A percentile compares a stretch with the other conserved stretches of the same genome.
Evolutionary conservation across 345 rosid species (phyloP).

Genomic region (Eucalyptus brandiana): DNA sequence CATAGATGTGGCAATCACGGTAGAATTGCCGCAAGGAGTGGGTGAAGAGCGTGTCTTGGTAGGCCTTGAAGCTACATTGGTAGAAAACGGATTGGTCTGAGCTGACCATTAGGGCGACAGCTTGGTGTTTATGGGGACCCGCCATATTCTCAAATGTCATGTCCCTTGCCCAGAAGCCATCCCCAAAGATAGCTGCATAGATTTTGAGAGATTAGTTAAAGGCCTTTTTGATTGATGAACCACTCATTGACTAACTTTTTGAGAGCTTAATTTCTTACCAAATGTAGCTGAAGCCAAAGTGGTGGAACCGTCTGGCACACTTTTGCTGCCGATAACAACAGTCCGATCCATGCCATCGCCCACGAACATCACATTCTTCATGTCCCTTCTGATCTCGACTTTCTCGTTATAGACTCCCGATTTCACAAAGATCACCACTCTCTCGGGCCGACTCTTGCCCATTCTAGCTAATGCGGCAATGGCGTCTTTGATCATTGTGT

Average conservation of each 20-base stretch:
- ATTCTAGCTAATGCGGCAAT: conserved; percentile 22
- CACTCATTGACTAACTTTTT: neutral
- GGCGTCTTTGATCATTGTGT: conserved; percentile 26
- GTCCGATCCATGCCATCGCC: conserved; percentile 81
- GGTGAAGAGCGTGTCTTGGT: conserved; percentile 26
- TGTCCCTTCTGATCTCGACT: conserved; percentile 27
- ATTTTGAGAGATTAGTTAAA: neutral
- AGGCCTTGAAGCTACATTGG: conserved; percentile 43
- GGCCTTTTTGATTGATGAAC: neutral
- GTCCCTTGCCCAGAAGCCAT: conserved; percentile 80
- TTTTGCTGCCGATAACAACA: conserved; percentile 31
- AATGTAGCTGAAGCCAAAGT: conserved; percentile 58
- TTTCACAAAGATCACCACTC: conserved; percentile 46
- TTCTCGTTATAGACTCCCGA: conserved; percentile 61
- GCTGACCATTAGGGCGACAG: conserved; percentile 46
- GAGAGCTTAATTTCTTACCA: conserved; percentile 13
- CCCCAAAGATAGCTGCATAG: conserved; percentile 42
- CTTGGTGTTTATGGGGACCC: conserved; percentile 58
- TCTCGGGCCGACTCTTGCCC: conserved; percentile 11
- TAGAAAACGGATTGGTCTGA: conserved; percentile 52
- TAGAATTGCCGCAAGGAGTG: conserved; percentile 62
- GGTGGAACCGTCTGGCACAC: conserved; percentile 37
- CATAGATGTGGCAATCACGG: conserved; percentile 59
- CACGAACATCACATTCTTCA: conserved; percentile 52
- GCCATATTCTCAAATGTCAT: conserved; percentile 73